Percentiles rank a stretch among this genome's conserved stretches.
Conservation (phyloP, 345 rosid species). For the Eucalyptus albens region DNA sequence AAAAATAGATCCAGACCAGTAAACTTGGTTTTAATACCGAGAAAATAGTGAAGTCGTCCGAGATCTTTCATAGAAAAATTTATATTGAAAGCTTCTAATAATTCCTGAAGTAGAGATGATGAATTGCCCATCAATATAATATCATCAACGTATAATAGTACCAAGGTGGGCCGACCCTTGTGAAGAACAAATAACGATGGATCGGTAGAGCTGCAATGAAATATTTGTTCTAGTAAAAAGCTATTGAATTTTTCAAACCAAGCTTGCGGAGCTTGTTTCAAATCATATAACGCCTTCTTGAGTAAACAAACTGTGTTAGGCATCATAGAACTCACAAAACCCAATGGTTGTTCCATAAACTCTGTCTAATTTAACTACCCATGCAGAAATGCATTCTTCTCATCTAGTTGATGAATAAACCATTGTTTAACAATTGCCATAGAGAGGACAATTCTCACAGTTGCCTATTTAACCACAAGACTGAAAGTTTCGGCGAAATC, state of each 20-base stretch:
- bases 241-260: neutral
- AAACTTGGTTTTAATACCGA: neutral
- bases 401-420: neutral
- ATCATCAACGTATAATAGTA: neutral
- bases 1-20: neutral
- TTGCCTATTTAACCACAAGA: too few species aligned
- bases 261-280: neutral
- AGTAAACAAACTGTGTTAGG: neutral
- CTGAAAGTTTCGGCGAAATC: neutral
- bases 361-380: neutral
- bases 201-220: neutral
- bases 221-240: neutral
- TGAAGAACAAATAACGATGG: neutral
- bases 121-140: neutral
- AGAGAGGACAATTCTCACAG: neutral
- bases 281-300: neutral
- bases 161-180: neutral
- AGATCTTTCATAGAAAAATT: neutral
- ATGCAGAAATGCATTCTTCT: neutral
- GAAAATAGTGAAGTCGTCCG: neutral
- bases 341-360: neutral
- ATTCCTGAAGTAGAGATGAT: neutral
- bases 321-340: neutral
- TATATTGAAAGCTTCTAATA: neutral
- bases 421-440: too few species aligned